phyloP scores from a whole-genome alignment of 441 rosid genomes.

The Flueggea neowawraea region DNA sequence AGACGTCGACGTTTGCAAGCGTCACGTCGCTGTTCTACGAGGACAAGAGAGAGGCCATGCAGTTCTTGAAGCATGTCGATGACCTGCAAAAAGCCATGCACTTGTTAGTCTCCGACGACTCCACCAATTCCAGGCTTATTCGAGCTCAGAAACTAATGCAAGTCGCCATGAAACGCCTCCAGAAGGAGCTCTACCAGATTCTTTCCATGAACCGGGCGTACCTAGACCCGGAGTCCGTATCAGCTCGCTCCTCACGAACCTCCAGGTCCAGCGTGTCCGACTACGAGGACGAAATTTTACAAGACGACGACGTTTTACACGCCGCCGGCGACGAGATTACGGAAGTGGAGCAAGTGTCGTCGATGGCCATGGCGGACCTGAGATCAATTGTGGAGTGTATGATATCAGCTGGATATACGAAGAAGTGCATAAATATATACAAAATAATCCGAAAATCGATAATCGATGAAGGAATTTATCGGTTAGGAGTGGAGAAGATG shows the following conservation, averaged over 20 bases:
- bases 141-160: conserved; percentile 63
- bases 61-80: conserved; percentile 50
- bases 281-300: conserved; percentile 29
- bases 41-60: conserved; percentile 54
- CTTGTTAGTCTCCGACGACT: conserved; percentile 22
- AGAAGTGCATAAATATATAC: conserved; percentile 51
- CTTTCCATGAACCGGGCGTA: conserved; percentile 70
- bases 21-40: conserved; percentile 74
- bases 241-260: conserved; percentile 42
- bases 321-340: conserved; percentile 33
- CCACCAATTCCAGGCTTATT: conserved; percentile 32
- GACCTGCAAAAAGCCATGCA: conserved; percentile 65
- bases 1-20: conserved; percentile 39
- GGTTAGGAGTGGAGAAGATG: conserved; percentile 45
- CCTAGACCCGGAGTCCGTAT: conserved; percentile 67
- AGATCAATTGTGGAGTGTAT: conserved; percentile 79
- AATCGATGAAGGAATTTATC: conserved; percentile 57
- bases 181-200: conserved; percentile 84
- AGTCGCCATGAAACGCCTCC: conserved; percentile 76
- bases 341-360: conserved; percentile 50
- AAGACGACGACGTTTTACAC: conserved; percentile 18
- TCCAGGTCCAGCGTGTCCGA: conserved; percentile 55
- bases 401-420: conserved; percentile 62
- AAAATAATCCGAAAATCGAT: conserved; percentile 63
- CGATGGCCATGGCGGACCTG: conserved; percentile 42